Evolutionary conservation across 257 asterid species (phyloP), one percentile per base, ranked within the genome.

Genomic region (Pogostemon cablin): DNA sequence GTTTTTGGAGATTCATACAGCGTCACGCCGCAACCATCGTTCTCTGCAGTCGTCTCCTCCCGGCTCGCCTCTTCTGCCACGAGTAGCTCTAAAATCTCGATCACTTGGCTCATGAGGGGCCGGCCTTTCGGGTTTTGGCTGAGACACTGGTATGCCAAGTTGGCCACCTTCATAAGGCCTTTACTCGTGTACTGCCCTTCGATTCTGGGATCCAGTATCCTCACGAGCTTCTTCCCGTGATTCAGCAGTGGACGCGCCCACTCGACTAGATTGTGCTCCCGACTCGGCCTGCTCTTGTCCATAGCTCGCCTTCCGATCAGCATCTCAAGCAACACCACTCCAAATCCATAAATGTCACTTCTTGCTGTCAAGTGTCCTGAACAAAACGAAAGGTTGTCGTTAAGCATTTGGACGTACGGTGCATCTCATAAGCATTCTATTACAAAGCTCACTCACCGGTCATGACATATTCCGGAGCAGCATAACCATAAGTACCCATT

Each of bases 401-500:
- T 39, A 48, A 73, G 3, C 32, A 17, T 40, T 44, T 61, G 62
- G 35, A 68, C 64, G 35, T 41, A 4, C 62, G 48, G 34, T 70
- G 37, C 8, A 20, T 49, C 48, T 32, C 38, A 39, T 68, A 60
- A 6, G 44, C 11, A 56, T 53, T 55, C 53, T 37, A 11, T 68
- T 32, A 65, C 60, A 60, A 71, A 44, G 78, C 95, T 86, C 79
- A 93, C 95, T 86, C 78, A 93, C 99, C 98, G 2, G 97, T 93
- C 99, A 93, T 91, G 78, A 93, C 91, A 81, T 93, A 93, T 80
- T 93, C 98, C 0, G 98, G 99, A 68, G 99, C 97, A 62, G 98
- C 96, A 81, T 93, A 93, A 55, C 99, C 98, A 37, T 87, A 91
- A 52, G 99, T 93, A 66, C 99, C 99, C 99, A 91, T 87, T 42